Evolutionary conservation across 352 stramenopile genomes (phyloP).

Genomic region (Pythium grandisporangium): DNA sequence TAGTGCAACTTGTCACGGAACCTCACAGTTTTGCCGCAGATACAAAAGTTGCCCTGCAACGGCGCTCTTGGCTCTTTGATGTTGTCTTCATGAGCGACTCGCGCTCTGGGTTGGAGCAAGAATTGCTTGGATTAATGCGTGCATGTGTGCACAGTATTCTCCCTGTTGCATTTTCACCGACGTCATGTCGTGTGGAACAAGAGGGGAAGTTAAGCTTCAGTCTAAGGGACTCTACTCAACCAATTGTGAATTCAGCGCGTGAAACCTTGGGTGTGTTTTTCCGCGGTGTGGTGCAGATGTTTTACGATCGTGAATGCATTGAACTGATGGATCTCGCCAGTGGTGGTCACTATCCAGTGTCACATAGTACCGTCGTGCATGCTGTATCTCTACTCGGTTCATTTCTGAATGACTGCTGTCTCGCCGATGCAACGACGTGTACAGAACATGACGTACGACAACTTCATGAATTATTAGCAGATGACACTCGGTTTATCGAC

Average conservation of each 20-base stretch:
- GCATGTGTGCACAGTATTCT: too few relatives aligned
- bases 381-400: slow-evolving; percentile 4
- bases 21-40: not conserved
- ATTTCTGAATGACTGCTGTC: slow-evolving; percentile 12
- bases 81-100: slow-evolving; percentile 31
- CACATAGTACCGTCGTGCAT: slow-evolving; percentile 9
- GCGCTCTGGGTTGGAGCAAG: too few relatives aligned
- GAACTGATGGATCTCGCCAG: slow-evolving; percentile 9
- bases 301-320: slow-evolving; percentile 17
- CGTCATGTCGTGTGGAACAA: too few relatives aligned
- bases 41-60: not conserved
- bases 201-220: too few relatives aligned
- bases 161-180: too few relatives aligned
- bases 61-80: slow-evolving; percentile 56
- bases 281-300: slow-evolving; percentile 5
- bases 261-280: slow-evolving; percentile 7
- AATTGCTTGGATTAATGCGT: too few relatives aligned
- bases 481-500: slow-evolving; percentile 33
- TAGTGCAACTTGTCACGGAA: not conserved
- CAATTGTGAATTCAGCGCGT: too few relatives aligned
- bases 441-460: not conserved
- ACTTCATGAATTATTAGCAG: slow-evolving; percentile 7
- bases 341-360: slow-evolving; percentile 5
- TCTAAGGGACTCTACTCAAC: too few relatives aligned
- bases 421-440: not conserved